Conservation (phyloP, 192 early-diverging fungal species). For the Linnemannia exigua region DNA sequence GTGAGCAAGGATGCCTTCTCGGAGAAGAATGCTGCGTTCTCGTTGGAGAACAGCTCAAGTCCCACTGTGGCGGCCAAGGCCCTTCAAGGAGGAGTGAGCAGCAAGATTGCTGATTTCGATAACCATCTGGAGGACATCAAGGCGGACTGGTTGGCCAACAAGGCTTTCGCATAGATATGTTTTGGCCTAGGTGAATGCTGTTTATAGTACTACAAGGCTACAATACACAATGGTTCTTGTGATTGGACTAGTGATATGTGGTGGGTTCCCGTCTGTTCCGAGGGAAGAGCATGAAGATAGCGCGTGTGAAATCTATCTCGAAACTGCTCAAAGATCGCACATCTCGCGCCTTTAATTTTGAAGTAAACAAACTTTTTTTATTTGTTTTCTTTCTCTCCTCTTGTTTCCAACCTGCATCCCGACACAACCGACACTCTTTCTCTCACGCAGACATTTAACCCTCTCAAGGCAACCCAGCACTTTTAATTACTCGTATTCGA, state of each 20-base stretch:
- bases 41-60: conserved; percentile 48
- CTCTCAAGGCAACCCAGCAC: too few relatives aligned
- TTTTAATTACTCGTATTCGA: too few relatives aligned
- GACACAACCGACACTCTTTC: background rate
- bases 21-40: conserved; percentile 39
- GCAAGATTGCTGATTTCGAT: conserved; percentile 74
- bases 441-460: background rate
- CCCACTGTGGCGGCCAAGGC: conserved; percentile 45
- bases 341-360: too few relatives aligned
- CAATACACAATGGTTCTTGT: background rate
- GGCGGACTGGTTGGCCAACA: conserved; percentile 74
- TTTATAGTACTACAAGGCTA: background rate
- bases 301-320: too few relatives aligned
- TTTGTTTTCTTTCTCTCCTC: background rate
- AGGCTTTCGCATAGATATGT: background rate
- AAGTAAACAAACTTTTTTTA: background rate
- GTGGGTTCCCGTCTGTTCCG: too few relatives aligned
- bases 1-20: conserved; percentile 58
- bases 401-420: background rate
- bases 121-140: conserved; percentile 76
- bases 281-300: too few relatives aligned
- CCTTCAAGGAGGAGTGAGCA: conserved; percentile 57
- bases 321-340: too few relatives aligned
- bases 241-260: too few relatives aligned
- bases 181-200: background rate